Percentiles rank a stretch among this genome's conserved stretches.
phyloP scores from a whole-genome alignment of 1,139 yeast genomes.

The Kodamaea ohmeri region DNA sequence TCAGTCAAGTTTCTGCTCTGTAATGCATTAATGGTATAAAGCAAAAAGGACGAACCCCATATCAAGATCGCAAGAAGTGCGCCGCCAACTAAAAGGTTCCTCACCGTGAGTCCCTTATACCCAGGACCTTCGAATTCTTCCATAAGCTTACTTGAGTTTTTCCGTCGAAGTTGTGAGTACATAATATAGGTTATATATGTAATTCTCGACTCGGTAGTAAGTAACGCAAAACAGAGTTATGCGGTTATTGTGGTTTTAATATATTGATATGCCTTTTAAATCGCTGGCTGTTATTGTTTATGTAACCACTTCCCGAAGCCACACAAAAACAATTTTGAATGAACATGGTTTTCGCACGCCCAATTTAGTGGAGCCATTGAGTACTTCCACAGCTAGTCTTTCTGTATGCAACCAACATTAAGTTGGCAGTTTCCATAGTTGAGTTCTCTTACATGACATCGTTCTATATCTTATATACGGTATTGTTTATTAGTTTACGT shows the following conservation, averaged over 20 bases:
- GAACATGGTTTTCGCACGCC: too few relatives aligned
- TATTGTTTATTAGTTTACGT: too few relatives aligned
- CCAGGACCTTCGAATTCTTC: conserved; percentile 12
- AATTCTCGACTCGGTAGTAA: not conserved
- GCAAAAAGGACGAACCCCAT: conserved; percentile 40
- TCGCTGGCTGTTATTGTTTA: conserved; percentile 7
- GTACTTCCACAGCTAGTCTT: too few relatives aligned
- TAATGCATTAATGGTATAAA: conserved; percentile 27
- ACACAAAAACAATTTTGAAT: not conserved
- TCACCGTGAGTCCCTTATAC: conserved; percentile 12
- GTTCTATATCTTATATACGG: too few relatives aligned
- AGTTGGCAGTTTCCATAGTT: too few relatives aligned
- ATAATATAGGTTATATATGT: conserved; percentile 1
- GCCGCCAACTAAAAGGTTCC: conserved; percentile 21
- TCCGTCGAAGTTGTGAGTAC: conserved; percentile 14
- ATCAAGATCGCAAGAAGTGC: conserved; percentile 29
- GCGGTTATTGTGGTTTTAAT: conserved; percentile 1
- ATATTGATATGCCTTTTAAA: conserved; percentile 5
- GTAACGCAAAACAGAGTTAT: not conserved
- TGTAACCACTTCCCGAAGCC: not conserved
- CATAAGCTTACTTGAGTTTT: conserved; percentile 14
- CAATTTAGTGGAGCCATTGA: too few relatives aligned
- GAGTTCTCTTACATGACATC: too few relatives aligned
- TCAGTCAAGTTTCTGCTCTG: conserved; percentile 11
- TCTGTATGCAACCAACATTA: too few relatives aligned